Evolutionary conservation across 148 eudicot species (phyloP), one percentile per base, ranked within the genome.

Genomic region (Selenicereus undatus): DNA sequence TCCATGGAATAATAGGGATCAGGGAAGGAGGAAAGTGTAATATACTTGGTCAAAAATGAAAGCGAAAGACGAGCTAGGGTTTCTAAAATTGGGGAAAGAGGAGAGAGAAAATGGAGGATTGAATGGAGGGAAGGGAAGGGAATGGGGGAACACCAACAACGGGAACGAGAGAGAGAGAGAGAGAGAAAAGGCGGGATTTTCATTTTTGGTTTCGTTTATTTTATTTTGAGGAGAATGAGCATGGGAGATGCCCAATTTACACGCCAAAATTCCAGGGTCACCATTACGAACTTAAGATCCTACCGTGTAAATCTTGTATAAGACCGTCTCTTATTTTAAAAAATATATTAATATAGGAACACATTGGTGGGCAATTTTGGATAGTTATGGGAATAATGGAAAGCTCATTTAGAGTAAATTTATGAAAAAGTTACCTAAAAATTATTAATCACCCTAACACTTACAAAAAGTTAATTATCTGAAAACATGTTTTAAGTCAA

Each of bases 11-110:
- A 65, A 29, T 17, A 13, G 24, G 12, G 30, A 35, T 32, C 16
- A 39, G 54, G 29, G 62, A 52, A 29, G 10, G 11, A 7, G 6
- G 2, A 16, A 58, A 16, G 12, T 35, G 22, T 16, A 66, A 30
- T 14, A 54, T 22, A 75, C 18, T 65, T 26, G 56, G 81, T 82
- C 86, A 79, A 79, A 79, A 76, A 14, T 48, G 52, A 75, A 83
- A 69, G 48, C 81, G 81, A 56, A 69, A 75, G 32, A 11, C 20
- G 16, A 16, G 26, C 29, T 32, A 64, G 39, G 54, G 17, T 66
- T 32, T 81, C 71, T 75, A 81, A 66, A 75, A 5, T 27, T 26
- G 70, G 56, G 29, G 64, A 11, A 56, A 27, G 42, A 42, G 62
- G 51, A 73, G 52, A 73, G 82, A 26, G 54, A 45, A 62, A 54